Evolutionary conservation across 2,329 filamentous ascomycete genomes (phyloP), one percentile per base, ranked within the genome.

Genomic region (Cercospora sesami): DNA sequence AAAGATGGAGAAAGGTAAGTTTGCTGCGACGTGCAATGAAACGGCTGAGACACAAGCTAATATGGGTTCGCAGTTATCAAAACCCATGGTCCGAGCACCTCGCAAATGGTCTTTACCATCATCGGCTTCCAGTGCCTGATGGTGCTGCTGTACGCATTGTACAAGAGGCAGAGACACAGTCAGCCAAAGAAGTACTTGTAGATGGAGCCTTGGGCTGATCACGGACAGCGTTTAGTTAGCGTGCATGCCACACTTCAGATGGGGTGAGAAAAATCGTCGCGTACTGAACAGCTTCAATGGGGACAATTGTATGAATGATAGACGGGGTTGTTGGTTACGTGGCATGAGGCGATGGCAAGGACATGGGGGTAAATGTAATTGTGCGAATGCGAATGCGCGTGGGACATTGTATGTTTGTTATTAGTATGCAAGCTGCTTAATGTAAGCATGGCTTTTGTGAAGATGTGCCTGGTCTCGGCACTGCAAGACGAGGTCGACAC

Each of bases 131-230:
- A 97, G 81, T 77, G 91, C 60, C 78, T 93, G 72, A 82, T 96
- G 33, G 87, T 87, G 0, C 87, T 80, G 2, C 86, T 84, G 0
- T 97, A 94, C 77, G 79, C 92, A 42, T 78, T 89, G 68, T 97
- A 97, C 81, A 96, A 96, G 86, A 86, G 89, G 74, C 89, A 90
- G 76, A 87, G 90, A 80, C 85, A 87, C 45, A 88, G 85, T 71
- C 87, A 89, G 79, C 92, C 92, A n/a, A 97, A 97, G 86, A 97
- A 97, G 82, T 97, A 93, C 80, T 82, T 97, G 78, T 97, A 59
- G 53, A 64, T 30, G 62, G 30, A 42, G 26, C 48, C 8, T 21
- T n/a, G 16, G 26, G 62, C 51, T 64, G 62, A 64, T 59, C 33
- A 45, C 28, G 36, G n/a, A 57, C 33, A 42, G 31, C n/a, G 62